Base-by-base conservation (phyloP, 495 filamentous ascomycete genomes). In the Xylaria palmicola region DNA sequence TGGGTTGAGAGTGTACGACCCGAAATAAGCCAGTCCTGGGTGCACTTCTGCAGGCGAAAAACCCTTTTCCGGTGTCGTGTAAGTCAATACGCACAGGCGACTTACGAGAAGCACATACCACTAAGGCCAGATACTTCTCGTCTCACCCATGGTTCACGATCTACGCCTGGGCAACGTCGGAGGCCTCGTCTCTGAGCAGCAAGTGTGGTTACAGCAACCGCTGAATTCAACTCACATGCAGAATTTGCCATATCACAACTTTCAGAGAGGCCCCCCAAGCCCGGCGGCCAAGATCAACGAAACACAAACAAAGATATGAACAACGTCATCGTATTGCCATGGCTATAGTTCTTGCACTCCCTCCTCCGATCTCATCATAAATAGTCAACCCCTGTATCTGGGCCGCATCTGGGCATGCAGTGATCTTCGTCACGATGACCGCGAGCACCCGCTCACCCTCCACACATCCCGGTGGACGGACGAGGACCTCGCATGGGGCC, bases 401-500 rank as follows among this genome's bases (percentile, higher is more conserved):
- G 27, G 24, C 24, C 5, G 6, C 10, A 32, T 20, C 45, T 49
- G 13, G 56, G 44, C 56, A 51, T 59, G 56, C 56, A 36, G 7
- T 34, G 43, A 50, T 50, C 32, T 20, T 59, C 45, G 45, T 59
- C 34, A 57, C 30, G 41, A 57, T 56, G 53, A 44, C 53, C 39
- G 32, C 27, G 39, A 4, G 26, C 17, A 6, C 27, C 26, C 15
- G 53, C n/a, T 55, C 19, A 19, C 36, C 17, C 53, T 36, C 41
- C 17, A 12, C 29, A 48, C 27, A 47, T 37, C 19, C 55, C 39
- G 44, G 44, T 51, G 44, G 56, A 50, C 56, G 22, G 29, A 45
- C 24, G 56, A 59, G 15, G 43, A 20, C 20, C 24, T 58, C 27
- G 43, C 55, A 48, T 13, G 36, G 20, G 44, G 56, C 56, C 56